A percentile compares a stretch with the other conserved stretches of the same genome.
phyloP scores from a whole-genome alignment of 2,329 filamentous ascomycete genomes.

The Decorospora gaudefroyi region DNA sequence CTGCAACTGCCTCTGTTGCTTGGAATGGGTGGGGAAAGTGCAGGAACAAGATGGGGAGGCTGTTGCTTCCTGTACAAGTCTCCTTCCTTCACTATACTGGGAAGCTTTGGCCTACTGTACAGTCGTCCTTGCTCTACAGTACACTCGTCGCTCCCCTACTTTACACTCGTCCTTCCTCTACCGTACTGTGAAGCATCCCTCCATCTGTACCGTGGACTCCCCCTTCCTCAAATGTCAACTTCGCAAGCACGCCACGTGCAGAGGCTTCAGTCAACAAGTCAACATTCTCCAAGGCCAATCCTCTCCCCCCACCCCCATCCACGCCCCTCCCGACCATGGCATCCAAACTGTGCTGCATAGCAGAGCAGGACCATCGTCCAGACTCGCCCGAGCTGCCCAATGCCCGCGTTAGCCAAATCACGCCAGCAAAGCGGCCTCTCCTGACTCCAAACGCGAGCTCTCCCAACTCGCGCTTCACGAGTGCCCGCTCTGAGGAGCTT shows the following conservation, averaged over 20 bases:
- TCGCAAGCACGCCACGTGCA: conserved; percentile 9
- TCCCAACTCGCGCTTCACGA: conserved; percentile 36
- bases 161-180: too few species aligned
- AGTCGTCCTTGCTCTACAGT: too few species aligned
- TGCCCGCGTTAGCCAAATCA: conserved; percentile 34
- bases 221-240: not conserved
- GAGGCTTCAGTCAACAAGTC: conserved; percentile 5
- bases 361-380: conserved; percentile 34
- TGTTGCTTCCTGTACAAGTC: too few species aligned
- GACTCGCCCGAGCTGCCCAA: conserved; percentile 44
- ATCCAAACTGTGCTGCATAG: conserved; percentile 42
- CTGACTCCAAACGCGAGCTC: conserved; percentile 26
- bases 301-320: not conserved
- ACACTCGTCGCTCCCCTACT: too few species aligned
- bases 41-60: too few species aligned
- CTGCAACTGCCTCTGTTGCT: too few species aligned
- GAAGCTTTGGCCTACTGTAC: too few species aligned
- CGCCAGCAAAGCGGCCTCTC: conserved; percentile 34
- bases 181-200: too few species aligned
- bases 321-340: conserved; percentile 29
- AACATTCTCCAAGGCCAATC: not conserved
- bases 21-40: too few species aligned
- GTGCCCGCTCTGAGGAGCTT: conserved; percentile 38
- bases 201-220: too few species aligned
- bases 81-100: too few species aligned